Evolutionary conservation across 768 basidiomycete genomes (phyloP), one percentile per base, ranked within the genome.

Genomic region (Sporobolomyces pararoseus): DNA sequence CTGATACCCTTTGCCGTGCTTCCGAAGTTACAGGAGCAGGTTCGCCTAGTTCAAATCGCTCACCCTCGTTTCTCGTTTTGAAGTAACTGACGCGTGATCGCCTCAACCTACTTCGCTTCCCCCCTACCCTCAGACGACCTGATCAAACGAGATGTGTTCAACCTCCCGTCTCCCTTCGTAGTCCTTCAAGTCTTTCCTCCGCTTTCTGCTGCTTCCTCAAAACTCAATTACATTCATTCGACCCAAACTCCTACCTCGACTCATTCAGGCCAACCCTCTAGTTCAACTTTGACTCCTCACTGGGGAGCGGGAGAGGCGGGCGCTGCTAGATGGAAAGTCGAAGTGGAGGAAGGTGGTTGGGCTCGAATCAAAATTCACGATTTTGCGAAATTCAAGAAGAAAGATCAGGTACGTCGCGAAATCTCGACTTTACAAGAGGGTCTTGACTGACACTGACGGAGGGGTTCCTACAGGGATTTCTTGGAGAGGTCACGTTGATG

Each of bases 81-180:
- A n/a, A n/a, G n/a, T n/a, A n/a, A n/a, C n/a, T n/a, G n/a, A n/a
- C n/a, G n/a, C n/a, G n/a, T n/a, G n/a, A n/a, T n/a, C n/a, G n/a
- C n/a, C n/a, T 29, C 37, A 10, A 32, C 32, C 51, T 10, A 60
- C 35, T 7, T n/a, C 32, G 5, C 31, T 23, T 29, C 1, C 21
- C 19, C 7, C 50, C 25, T 9, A 21, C 10, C 39, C 17, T 23
- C 68, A 74, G 72, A 74, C 42, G 68, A 74, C 31, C 49, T 74
- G 14, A 70, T 74, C 68, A 74, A 74, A 66, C 72, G 72, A 7
- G 72, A 74, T 17, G 69, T 74, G 25, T 74, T 74, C 50, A 49
- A 39, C 16, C 59, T 70, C 7, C 69, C 69, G 4, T 62, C 64
- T 6, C 69, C 69, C 0, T 65, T 70, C 35, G 59, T 59, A 2